Evolutionary conservation across 176 grass and related monocot genomes (phyloP), one percentile per base, ranked within the genome.

Genomic region (Musa beccarii): DNA sequence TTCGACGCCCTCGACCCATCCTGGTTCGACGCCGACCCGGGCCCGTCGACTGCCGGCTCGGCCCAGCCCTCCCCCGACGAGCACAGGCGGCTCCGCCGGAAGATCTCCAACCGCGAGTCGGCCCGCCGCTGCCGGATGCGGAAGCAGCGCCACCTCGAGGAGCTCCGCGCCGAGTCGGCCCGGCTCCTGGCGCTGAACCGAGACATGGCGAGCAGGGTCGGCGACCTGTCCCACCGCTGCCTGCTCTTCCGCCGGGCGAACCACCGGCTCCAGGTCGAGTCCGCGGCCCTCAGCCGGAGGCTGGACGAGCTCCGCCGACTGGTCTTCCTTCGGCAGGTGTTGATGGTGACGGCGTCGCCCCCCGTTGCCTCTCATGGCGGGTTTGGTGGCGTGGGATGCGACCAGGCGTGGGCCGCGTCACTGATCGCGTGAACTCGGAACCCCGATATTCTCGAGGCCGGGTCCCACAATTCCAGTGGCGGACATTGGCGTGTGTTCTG

Each of bases 81-180:
- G 43, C 34, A 66, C 11, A 19, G 49, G 28, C 17, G 56, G n/a
- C 75, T 52, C 75, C 75, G 75, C 17, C 75, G 75, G 25, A 64
- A 51, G 59, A 53, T 65, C 49, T 65, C 75, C 19, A 77, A 77
- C 75, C 75, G 75, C 34, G 59, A 77, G 75, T 77, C 75, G 24
- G 75, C 75, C 20, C 61, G 75, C 19, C 61, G 75, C 10, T 77
- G 56, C 49, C 75, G 75, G n/a, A 15, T 65, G 75, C 75, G 75
- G 43, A 77, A 77, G 75, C 75, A 66, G 19, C 75, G 34, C 49
- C 57, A 66, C 49, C 21, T 65, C 4, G 75, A 77, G 6, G 75
- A 65, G n/a, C 75, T 77, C 49, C 59, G n/a, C n/a, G 49, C 75
- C 20, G 43, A 66, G 59, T 34, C 49, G 75, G 49, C 13, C 61